A percentile compares a stretch with the other conserved stretches of the same genome.
Conservation (phyloP, 345 rosid species). For the Bruguiera parviflora region DNA sequence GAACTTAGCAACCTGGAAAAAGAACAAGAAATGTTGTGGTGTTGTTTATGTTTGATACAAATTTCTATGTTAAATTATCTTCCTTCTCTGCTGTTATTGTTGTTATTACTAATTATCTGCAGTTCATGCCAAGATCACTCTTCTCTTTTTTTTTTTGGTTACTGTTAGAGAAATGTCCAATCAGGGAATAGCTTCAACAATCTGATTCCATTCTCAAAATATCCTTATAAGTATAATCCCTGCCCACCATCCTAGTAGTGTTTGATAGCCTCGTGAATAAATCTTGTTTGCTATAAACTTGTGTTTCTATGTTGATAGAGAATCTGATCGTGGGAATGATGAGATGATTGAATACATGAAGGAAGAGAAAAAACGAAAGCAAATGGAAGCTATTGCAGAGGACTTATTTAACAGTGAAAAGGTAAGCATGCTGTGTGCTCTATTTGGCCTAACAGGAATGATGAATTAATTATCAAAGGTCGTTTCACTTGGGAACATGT, state of each 20-base stretch:
- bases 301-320: conserved; percentile 34
- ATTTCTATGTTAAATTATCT: not conserved
- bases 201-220: conserved; percentile 79
- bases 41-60: not conserved
- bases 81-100: not conserved
- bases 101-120: not conserved
- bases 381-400: conserved; percentile 85
- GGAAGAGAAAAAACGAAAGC: conserved; percentile 83
- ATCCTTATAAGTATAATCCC: conserved; percentile 69
- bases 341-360: conserved; percentile 50
- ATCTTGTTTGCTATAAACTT: conserved; percentile 2
- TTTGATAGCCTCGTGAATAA: not conserved
- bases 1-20: not conserved
- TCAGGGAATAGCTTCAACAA: conserved; percentile 88
- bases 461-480: not conserved
- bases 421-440: conserved; percentile 32
- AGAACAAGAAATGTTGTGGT: not conserved
- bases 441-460: not conserved
- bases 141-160: not conserved
- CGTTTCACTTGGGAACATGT: not conserved
- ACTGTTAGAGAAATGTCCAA: conserved; percentile 42
- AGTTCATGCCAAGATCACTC: not conserved
- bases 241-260: conserved; percentile 1
- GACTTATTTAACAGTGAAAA: conserved; percentile 69
- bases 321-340: conserved; percentile 39